phyloP scores from a whole-genome alignment of 805 yeast species.

The Wickerhamomyces rabaulensis region DNA sequence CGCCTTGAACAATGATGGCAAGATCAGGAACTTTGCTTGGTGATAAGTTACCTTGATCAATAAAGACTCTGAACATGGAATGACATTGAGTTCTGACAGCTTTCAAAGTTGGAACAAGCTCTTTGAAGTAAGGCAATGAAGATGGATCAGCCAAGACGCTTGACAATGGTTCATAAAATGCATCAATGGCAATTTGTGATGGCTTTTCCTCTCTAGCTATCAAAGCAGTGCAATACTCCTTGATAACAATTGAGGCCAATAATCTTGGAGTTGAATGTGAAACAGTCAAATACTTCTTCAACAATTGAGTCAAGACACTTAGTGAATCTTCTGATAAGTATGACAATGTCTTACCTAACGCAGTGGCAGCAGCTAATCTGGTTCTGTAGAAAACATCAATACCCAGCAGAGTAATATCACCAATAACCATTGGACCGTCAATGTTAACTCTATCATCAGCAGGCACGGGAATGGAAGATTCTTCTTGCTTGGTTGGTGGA shows the following conservation, averaged over 20 bases:
- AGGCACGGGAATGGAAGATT: constrained; percentile 39
- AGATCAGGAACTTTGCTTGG: constrained; percentile 70
- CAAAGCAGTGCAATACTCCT: constrained; percentile 51
- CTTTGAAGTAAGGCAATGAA: constrained; percentile 59
- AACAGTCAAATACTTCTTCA: constrained; percentile 21
- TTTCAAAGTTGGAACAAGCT: constrained; percentile 78
- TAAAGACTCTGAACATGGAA: constrained; percentile 72
- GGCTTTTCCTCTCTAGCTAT: constrained; percentile 14
- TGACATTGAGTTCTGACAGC: constrained; percentile 85
- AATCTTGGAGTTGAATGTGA: constrained; percentile 70
- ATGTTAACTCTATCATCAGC: constrained; percentile 71
- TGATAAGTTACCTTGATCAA: constrained; percentile 69
- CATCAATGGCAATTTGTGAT: constrained; percentile 22
- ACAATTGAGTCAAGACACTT: constrained; percentile 30
- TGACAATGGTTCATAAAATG: constrained; percentile 25
- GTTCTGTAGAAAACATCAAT: constrained; percentile 67
- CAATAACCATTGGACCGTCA: constrained; percentile 87
- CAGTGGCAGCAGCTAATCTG: constrained; percentile 68
- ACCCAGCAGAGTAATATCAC: constrained; percentile 86
- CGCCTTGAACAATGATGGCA: constrained; percentile 91
- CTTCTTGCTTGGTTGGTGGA: constrained; percentile 20
- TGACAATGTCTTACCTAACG: constrained; percentile 65
- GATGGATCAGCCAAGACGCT: constrained; percentile 38
- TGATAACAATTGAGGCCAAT: constrained; percentile 60
- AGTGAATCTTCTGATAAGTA: constrained; percentile 38